phyloP scores from a whole-genome alignment of 192 early-diverging fungal species.

The Coemansia sp. region DNA sequence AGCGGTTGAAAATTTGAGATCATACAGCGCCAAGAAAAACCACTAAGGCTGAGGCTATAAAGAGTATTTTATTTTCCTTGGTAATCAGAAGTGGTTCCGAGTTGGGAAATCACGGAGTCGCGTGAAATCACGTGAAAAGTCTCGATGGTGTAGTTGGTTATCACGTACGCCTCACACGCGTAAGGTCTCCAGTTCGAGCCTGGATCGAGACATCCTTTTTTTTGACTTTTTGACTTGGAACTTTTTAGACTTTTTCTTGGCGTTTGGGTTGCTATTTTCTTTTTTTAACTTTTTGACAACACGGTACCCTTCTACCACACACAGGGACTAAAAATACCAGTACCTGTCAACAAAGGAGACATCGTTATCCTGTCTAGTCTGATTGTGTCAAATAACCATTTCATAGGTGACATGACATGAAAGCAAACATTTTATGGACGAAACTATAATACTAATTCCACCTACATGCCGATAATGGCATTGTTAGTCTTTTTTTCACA shows the following conservation, averaged over 20 bases:
- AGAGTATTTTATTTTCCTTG: neutral
- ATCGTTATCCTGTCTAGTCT: neutral
- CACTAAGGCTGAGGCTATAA: no score
- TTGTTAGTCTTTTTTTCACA: no score
- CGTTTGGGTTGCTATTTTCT: neutral
- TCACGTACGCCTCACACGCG: conserved; percentile 48
- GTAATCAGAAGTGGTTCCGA: neutral
- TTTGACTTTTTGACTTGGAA: conserved; percentile 4
- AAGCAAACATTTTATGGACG: neutral
- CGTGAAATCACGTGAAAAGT: no score
- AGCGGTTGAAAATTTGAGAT: neutral
- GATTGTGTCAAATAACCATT: neutral
- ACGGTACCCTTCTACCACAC: neutral
- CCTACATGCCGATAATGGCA: no score
- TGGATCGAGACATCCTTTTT: conserved; percentile 30
- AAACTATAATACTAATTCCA: no score
- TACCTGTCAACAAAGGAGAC: neutral
- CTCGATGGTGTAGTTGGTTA: conserved; percentile 49
- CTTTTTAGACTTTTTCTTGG: neutral
- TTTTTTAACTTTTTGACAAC: neutral
- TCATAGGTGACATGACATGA: neutral
- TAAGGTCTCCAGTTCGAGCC: conserved; percentile 51
- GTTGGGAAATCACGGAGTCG: neutral
- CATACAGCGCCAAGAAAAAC: no score
- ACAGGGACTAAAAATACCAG: neutral